Evolutionary conservation across 2,329 filamentous ascomycete genomes (phyloP).

Genomic region (Xylaria sp.): DNA sequence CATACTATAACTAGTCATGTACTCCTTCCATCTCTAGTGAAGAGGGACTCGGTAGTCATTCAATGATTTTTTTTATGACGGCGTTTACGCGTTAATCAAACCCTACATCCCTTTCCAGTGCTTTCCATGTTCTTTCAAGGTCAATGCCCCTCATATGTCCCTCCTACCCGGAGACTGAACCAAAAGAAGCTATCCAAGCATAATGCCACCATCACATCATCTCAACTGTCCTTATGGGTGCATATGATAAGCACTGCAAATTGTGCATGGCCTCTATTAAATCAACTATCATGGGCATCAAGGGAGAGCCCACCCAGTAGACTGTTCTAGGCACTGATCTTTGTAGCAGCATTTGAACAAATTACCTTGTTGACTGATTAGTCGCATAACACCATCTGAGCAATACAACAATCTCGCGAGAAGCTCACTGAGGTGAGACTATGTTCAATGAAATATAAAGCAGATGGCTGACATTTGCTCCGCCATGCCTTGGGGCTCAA

Average conservation of each 20-base stretch:
- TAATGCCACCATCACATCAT: not conserved
- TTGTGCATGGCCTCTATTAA: too few species aligned
- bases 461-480: not conserved
- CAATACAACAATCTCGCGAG: not conserved
- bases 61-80: not conserved
- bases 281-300: too few species aligned
- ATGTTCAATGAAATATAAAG: too few species aligned
- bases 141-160: too few species aligned
- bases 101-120: not conserved
- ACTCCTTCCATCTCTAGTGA: not conserved
- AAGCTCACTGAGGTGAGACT: too few species aligned
- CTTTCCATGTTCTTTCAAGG: not conserved
- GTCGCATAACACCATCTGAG: not conserved
- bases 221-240: too few species aligned
- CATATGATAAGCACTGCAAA: too few species aligned
- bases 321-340: too few species aligned
- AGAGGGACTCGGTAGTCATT: not conserved
- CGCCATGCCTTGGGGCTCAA: not conserved
- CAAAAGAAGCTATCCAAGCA: too few species aligned
- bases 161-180: too few species aligned
- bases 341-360: too few species aligned
- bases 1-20: not conserved
- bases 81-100: not conserved
- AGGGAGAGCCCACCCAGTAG: too few species aligned
- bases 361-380: not conserved